Base-by-base conservation (phyloP, 805 yeast species). In the Metschnikowia peoriensis region DNA sequence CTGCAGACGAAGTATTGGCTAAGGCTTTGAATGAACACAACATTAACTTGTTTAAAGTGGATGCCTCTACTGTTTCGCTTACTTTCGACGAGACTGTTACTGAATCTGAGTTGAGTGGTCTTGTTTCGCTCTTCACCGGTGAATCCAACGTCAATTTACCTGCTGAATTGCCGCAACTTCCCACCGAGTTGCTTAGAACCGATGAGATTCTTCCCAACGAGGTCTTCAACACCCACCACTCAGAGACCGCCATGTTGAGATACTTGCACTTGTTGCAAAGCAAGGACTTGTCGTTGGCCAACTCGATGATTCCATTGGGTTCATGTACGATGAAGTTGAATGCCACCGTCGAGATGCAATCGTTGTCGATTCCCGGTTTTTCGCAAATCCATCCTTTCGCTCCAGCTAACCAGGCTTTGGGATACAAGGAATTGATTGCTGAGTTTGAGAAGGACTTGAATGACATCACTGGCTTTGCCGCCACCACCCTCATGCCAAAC, bases 321-420 rank as follows among this genome's bases (percentile, higher is more conserved):
- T 89, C 97, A 7, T 94, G 99, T 77, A 94, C 99, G 16, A 94
- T 94, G 99, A 94, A 94, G 70, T 80, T 94, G 65, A 94, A 94
- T 67, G 87, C 97, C 49, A 93, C 98, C 1, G 96, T 91, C 8
- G 93, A 90, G 67, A 94, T 94, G 98, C 81, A 83, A 56, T 94
- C 98, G 44, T 78, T 94, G 49, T 86, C 97, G 4, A 91, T 97
- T 88, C 97, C 97, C 22, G 96, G 94, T 59, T 92, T 94, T 69
- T 81, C 86, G 41, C 79, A 83, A 27, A 77, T 94, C 46, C 99
- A 94, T 68, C 99, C 99, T 28, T 94, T 94, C 69, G 97, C 84
- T 49, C 99, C 99, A 42, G 67, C 72, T 28, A 84, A 86, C 59
- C 99, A 94, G 75, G 94, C 96, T n/a, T 65, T 75, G 59, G 99